phyloP scores from a whole-genome alignment of 164 flowering plant species.

The Chimonanthus praecox region DNA sequence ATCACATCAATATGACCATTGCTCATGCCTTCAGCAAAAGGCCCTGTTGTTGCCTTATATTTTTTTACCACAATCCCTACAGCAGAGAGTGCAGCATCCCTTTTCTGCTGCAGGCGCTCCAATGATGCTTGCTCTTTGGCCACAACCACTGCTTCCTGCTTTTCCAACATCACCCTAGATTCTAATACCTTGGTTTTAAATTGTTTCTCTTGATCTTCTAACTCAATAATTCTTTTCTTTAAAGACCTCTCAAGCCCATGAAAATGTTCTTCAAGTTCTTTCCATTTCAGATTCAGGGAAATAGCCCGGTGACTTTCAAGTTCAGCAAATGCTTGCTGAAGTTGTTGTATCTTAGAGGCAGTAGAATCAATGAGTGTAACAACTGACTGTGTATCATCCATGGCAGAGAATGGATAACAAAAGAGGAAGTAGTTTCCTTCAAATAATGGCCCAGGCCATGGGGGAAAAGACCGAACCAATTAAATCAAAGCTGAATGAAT shows the following conservation, averaged over 20 bases:
- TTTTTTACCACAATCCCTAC: slow-evolving; percentile 51
- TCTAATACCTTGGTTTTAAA: slow-evolving; percentile 54
- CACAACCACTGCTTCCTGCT: slow-evolving; percentile 67
- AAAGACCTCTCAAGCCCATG: slow-evolving; percentile 90
- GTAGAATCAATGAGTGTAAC: slow-evolving; percentile 70
- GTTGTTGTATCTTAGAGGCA: slow-evolving; percentile 84
- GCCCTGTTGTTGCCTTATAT: slow-evolving; percentile 31
- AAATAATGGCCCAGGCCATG: neutral
- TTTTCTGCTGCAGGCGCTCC: slow-evolving; percentile 71
- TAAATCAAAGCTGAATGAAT: neutral
- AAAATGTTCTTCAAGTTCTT: slow-evolving; percentile 92
- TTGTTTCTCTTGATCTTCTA: slow-evolving; percentile 85
- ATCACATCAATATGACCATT: slow-evolving; percentile 18
- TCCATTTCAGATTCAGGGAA: slow-evolving; percentile 88
- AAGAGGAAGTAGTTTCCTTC: neutral
- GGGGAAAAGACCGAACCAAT: neutral
- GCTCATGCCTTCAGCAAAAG: slow-evolving; percentile 21
- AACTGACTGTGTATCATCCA: slow-evolving; percentile 75
- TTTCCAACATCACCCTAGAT: slow-evolving; percentile 54
- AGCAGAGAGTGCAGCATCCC: slow-evolving; percentile 79
- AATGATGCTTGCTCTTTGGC: slow-evolving; percentile 77
- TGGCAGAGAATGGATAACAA: slow-evolving; percentile 25
- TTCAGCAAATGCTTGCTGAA: slow-evolving; percentile 94
- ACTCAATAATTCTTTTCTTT: slow-evolving; percentile 75
- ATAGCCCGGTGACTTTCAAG: slow-evolving; percentile 86